Evolutionary conservation across 1,284 basidiomycete genomes (phyloP).

Genomic region (Puccinia sorghi): DNA sequence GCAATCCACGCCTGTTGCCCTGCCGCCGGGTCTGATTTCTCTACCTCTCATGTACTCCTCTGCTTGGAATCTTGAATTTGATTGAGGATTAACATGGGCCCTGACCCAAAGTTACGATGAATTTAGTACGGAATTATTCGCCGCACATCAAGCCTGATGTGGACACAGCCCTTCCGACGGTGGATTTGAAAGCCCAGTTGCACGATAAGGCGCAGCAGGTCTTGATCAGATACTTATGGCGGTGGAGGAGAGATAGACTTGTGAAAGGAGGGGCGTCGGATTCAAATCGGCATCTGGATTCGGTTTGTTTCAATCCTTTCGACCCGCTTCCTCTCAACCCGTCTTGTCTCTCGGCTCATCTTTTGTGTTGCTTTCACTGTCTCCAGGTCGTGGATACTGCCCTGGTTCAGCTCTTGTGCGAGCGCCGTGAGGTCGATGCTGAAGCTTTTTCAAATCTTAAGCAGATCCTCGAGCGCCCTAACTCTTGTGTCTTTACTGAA

Average conservation of each 20-base stretch:
- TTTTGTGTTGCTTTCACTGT: slow-evolving; percentile 19
- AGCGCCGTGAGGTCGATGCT: slow-evolving; percentile 63
- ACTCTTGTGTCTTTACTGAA: slow-evolving; percentile 67
- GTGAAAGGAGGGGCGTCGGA: slow-evolving; percentile 56
- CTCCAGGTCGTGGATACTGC: slow-evolving; percentile 76
- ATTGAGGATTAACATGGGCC: slow-evolving; percentile 51
- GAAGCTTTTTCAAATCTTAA: slow-evolving; percentile 64
- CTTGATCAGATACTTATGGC: slow-evolving; percentile 67
- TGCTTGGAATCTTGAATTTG: slow-evolving; percentile 50
- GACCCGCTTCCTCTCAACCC: slow-evolving; percentile 31
- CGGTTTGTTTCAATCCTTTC: slow-evolving; percentile 52
- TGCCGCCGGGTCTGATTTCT: not conserved
- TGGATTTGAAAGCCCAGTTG: slow-evolving; percentile 68
- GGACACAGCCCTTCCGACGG: slow-evolving; percentile 67
- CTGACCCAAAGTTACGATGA: slow-evolving; percentile 72
- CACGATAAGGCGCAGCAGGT: slow-evolving; percentile 68
- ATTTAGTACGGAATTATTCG: slow-evolving; percentile 85
- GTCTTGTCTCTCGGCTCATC: slow-evolving; percentile 26
- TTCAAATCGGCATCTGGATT: slow-evolving; percentile 58
- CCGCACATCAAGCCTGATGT: slow-evolving; percentile 75
- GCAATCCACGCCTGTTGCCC: not conserved
- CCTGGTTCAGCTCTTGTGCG: slow-evolving; percentile 71
- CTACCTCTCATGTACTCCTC: slow-evolving; percentile 4
- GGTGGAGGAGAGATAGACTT: slow-evolving; percentile 59
- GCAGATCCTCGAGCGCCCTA: slow-evolving; percentile 66